A percentile compares a stretch with the other conserved stretches of the same genome.
phyloP scores from a whole-genome alignment of 1,284 basidiomycete species.

The Ustilago xerochloae region DNA sequence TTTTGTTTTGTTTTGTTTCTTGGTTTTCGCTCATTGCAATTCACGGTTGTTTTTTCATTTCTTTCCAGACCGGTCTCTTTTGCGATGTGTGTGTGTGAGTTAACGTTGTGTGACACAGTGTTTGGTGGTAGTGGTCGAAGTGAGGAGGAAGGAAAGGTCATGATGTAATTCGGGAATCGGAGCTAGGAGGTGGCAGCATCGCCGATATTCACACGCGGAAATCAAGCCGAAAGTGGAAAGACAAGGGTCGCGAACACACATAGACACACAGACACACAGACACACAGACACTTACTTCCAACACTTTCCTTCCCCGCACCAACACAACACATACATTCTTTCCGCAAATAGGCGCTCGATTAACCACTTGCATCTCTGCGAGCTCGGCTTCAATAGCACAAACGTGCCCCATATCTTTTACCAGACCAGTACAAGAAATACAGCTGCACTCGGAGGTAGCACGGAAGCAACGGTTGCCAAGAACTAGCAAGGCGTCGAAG shows the following conservation, averaged over 20 bases:
- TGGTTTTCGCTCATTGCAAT: background rate
- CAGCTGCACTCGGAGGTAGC: no score
- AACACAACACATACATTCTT: no score
- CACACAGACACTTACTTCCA: background rate
- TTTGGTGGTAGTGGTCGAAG: background rate
- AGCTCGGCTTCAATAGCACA: no score
- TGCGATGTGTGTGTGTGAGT: background rate
- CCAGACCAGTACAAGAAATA: no score
- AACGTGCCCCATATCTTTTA: no score
- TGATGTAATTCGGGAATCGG: background rate
- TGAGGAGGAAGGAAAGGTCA: background rate
- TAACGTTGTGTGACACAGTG: background rate
- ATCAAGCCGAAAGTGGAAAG: background rate
- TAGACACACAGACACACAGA: conserved; percentile 1
- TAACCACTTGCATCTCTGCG: no score
- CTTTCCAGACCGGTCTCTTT: no score
- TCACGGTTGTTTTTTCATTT: background rate
- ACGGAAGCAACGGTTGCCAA: no score
- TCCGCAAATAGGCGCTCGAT: no score
- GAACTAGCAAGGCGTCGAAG: no score
- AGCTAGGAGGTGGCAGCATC: background rate
- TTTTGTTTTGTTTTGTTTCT: background rate
- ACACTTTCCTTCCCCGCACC: no score
- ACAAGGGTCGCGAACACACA: background rate
- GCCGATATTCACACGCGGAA: background rate